Percentiles rank a stretch among this genome's conserved stretches.
Evolutionary conservation across 805 yeast species (phyloP).

Genomic region (Lipomyces yamanashiensis): DNA sequence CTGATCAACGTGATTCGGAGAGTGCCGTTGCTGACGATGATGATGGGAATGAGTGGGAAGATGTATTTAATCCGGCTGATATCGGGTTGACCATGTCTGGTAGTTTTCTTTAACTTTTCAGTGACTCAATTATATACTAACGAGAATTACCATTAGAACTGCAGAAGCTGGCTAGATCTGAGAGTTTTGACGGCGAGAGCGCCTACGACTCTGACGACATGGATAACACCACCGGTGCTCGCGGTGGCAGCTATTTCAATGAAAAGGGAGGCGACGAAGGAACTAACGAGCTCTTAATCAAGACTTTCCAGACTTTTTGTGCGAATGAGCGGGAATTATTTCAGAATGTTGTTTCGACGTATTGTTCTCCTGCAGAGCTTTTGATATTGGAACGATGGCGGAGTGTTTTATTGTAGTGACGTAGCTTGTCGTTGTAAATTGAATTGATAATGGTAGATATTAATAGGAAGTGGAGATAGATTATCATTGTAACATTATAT

Average conservation of each 20-base stretch:
- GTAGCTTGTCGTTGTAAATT: neutral
- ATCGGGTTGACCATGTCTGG: constrained; percentile 37
- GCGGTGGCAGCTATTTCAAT: constrained; percentile 45
- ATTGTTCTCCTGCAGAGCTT: constrained; percentile 18
- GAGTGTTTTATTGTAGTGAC: constrained; percentile 1
- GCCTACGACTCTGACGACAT: constrained; percentile 40
- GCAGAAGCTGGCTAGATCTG: constrained; percentile 26
- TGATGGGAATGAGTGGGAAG: constrained; percentile 51
- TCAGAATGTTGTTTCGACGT: constrained; percentile 8
- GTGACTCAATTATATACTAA: neutral
- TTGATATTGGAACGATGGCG: constrained; percentile 21
- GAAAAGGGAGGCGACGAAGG: constrained; percentile 28
- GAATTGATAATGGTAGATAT: neutral
- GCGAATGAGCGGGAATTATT: constrained; percentile 16
- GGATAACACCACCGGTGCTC: constrained; percentile 41
- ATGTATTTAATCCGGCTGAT: constrained; percentile 39
- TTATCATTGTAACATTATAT: neutral
- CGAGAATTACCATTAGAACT: constrained; percentile 9
- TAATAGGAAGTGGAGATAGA: neutral
- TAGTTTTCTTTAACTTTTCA: constrained; percentile 9
- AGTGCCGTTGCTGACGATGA: constrained; percentile 40
- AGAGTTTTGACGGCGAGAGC: constrained; percentile 18
- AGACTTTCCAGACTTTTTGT: constrained; percentile 11
- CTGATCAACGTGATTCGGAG: constrained; percentile 17
- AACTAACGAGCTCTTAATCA: constrained; percentile 21